Conservation (phyloP, 169 alveolate genomes). For the Amoebophrya sp. region DNA sequence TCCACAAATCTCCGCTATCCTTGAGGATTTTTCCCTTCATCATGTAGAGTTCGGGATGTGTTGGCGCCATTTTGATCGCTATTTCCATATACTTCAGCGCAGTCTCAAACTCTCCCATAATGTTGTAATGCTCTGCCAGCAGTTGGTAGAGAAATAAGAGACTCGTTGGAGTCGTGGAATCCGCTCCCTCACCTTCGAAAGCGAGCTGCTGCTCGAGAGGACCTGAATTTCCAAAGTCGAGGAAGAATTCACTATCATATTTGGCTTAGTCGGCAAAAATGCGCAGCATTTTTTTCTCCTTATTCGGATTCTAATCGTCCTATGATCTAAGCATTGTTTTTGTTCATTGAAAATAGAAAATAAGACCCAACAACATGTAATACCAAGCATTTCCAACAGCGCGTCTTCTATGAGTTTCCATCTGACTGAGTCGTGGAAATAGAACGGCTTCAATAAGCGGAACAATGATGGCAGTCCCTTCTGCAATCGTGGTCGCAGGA, state of each 20-base stretch:
- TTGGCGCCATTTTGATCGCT: not conserved
- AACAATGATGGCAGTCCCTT: not conserved
- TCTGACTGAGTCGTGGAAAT: not conserved
- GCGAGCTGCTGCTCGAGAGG: not conserved
- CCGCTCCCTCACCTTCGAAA: not conserved
- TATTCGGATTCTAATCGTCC: no score
- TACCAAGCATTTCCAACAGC: not conserved
- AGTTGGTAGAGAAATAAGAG: not conserved
- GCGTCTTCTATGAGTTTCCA: not conserved
- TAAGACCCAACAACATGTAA: no score
- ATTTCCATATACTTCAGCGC: not conserved
- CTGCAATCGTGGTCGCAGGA: not conserved
- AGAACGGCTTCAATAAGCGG: not conserved
- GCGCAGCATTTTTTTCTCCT: no score
- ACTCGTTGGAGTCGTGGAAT: not conserved
- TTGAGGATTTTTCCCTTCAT: not conserved
- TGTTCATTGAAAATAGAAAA: no score
- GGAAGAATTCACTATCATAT: no score
- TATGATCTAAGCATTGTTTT: no score
- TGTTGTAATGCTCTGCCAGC: not conserved
- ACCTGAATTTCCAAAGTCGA: not conserved
- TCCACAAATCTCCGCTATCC: conserved; percentile 13
- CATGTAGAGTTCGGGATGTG: not conserved
- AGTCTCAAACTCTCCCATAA: not conserved
- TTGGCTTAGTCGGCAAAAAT: no score